Evolutionary conservation across 306 rosid species (phyloP).

Genomic region (Styphnolobium japonicum): DNA sequence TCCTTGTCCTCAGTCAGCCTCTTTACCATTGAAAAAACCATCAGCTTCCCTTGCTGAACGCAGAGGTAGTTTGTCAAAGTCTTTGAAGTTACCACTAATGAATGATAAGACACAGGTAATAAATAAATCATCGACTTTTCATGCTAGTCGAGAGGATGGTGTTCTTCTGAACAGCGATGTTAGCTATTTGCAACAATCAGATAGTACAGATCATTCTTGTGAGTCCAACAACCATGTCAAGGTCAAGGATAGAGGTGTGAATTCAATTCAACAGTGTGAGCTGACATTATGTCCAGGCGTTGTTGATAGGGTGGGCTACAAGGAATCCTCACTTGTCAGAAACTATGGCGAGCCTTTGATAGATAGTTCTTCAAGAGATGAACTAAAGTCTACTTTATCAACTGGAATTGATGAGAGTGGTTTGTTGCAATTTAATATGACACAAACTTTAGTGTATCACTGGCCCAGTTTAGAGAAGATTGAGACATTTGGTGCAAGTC

Average conservation of each 20-base stretch:
- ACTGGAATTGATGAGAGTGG: constrained; percentile 40
- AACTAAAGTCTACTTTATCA: constrained; percentile 32
- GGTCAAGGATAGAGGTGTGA: constrained; percentile 34
- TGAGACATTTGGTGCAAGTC: constrained; percentile 45
- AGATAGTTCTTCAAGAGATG: constrained; percentile 27
- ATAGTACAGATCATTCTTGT: constrained; percentile 27
- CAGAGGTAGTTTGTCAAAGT: constrained; percentile 75
- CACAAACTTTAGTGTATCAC: constrained; percentile 48
- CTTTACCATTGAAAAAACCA: constrained; percentile 53
- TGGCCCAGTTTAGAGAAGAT: constrained; percentile 86
- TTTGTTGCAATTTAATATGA: constrained; percentile 16
- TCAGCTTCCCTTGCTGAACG: constrained; percentile 88
- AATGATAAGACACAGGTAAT: constrained; percentile 43
- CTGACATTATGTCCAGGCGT: neutral
- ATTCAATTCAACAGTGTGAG: constrained; percentile 40
- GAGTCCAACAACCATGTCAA: constrained; percentile 35
- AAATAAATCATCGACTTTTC: constrained; percentile 38
- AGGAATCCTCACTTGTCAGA: constrained; percentile 30
- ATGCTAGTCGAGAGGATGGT: constrained; percentile 36
- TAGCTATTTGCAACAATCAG: constrained; percentile 35
- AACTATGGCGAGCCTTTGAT: constrained; percentile 32
- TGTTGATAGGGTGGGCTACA: constrained; percentile 24
- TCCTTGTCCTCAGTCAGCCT: constrained; percentile 44
- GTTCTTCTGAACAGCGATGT: constrained; percentile 25
- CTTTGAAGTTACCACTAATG: constrained; percentile 69